Conservation (phyloP, 257 asterid genomes). For the Jacaranda mimosifolia region DNA sequence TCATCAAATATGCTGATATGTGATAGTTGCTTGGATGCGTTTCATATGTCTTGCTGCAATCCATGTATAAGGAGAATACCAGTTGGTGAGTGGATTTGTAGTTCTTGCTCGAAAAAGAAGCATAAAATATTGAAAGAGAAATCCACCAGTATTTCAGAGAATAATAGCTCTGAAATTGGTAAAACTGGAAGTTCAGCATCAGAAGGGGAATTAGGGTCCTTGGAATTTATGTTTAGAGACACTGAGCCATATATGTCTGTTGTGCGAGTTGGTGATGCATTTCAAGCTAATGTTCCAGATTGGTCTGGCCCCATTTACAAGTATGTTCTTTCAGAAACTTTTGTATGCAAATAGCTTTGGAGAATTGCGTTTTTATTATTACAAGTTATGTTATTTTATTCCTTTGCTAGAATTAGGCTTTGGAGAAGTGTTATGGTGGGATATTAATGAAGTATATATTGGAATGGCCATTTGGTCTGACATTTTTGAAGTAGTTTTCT, state of each 20-base stretch:
- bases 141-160: constrained; percentile 35
- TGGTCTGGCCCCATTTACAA: constrained; percentile 55
- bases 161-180: constrained; percentile 35
- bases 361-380: background rate
- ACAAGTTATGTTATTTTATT: background rate
- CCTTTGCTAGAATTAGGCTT: background rate
- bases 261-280: constrained; percentile 58
- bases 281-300: constrained; percentile 63
- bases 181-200: constrained; percentile 34
- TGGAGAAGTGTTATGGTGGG: background rate
- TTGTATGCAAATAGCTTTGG: background rate
- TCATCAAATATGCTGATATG: constrained; percentile 59
- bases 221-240: constrained; percentile 52
- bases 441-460: background rate
- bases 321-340: constrained; percentile 52
- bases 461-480: background rate
- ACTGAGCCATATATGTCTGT: constrained; percentile 44
- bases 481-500: constrained; percentile 1
- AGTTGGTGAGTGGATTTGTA: constrained; percentile 61
- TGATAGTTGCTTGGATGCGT: constrained; percentile 64
- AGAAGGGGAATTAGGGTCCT: constrained; percentile 44
- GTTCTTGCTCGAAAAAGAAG: constrained; percentile 63
- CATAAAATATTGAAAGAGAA: constrained; percentile 50
- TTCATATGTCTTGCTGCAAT: constrained; percentile 62
- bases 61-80: constrained; percentile 50